Evolutionary conservation across 441 rosid species (phyloP).

Genomic region (Aleurites moluccanus): DNA sequence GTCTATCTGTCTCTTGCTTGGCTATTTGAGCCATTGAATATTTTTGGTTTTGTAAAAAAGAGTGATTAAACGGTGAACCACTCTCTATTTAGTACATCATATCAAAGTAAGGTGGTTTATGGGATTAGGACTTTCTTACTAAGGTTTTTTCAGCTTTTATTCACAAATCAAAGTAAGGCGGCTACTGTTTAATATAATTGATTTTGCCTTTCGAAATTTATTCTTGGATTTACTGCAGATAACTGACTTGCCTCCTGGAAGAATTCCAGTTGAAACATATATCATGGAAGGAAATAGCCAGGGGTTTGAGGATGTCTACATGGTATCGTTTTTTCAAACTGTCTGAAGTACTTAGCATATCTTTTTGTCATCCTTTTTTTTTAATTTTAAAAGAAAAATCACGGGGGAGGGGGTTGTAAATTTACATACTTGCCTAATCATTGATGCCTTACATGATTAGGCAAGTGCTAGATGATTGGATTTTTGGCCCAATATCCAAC

Average conservation of each 20-base stretch:
- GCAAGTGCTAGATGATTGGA: neutral
- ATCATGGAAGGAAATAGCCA: constrained; percentile 58
- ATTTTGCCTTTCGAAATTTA: constrained; percentile 6
- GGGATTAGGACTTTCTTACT: constrained; percentile 1
- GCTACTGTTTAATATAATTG: constrained; percentile 1
- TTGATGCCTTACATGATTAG: neutral
- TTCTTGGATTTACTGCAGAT: constrained; percentile 52
- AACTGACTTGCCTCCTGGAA: constrained; percentile 91
- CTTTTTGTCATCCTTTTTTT: neutral
- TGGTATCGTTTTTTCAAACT: constrained; percentile 39
- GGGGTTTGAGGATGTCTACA: constrained; percentile 68
- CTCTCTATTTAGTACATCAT: neutral
- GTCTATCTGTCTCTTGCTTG: neutral
- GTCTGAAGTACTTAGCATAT: constrained; percentile 1
- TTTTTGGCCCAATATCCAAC: neutral
- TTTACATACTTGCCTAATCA: no score
- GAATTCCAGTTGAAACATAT: constrained; percentile 81
- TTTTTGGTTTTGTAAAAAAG: neutral
- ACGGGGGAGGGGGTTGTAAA: neutral
- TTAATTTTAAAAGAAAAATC: neutral
- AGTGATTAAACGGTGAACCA: neutral
- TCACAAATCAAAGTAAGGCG: neutral
- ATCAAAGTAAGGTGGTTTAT: neutral
- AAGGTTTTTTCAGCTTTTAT: constrained; percentile 3
- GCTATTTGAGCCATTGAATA: neutral